phyloP scores from a whole-genome alignment of 2,329 filamentous ascomycete species.

The Monosporascus cannonballus region DNA sequence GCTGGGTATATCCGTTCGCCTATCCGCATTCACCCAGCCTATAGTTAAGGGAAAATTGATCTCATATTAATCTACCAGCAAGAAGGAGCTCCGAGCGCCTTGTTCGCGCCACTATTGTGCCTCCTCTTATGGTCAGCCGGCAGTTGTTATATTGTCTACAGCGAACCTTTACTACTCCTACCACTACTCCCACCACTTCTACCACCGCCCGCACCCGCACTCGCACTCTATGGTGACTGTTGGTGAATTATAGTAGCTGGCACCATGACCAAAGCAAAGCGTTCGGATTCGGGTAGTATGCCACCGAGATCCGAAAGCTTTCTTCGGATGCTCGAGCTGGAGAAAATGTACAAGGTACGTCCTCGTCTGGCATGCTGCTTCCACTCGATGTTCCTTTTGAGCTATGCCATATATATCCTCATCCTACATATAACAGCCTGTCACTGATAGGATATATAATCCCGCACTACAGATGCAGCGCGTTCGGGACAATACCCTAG shows the following conservation, averaged over 20 bases:
- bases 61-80: no score
- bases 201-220: background rate
- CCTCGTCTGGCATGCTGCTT: constrained; percentile 22
- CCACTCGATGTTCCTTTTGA: constrained; percentile 4
- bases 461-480: constrained; percentile 31
- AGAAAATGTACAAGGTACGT: constrained; percentile 52
- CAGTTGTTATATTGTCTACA: no score
- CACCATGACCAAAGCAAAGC: constrained; percentile 26
- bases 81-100: no score
- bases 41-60: no score
- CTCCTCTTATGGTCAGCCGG: no score
- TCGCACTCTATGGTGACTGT: background rate
- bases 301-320: constrained; percentile 41
- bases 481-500: constrained; percentile 26
- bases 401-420: constrained; percentile 10
- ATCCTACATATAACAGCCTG: constrained; percentile 19
- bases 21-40: background rate
- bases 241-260: background rate
- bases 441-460: constrained; percentile 20
- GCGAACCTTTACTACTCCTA: background rate
- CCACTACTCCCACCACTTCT: background rate
- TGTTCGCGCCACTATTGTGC: no score
- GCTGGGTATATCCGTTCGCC: background rate
- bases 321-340: constrained; percentile 53
- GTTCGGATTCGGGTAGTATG: constrained; percentile 15